Percentiles rank a stretch among this genome's conserved stretches.
Evolutionary conservation across 202 grass and related monocot species (phyloP).

Genomic region (Zizania palustris): DNA sequence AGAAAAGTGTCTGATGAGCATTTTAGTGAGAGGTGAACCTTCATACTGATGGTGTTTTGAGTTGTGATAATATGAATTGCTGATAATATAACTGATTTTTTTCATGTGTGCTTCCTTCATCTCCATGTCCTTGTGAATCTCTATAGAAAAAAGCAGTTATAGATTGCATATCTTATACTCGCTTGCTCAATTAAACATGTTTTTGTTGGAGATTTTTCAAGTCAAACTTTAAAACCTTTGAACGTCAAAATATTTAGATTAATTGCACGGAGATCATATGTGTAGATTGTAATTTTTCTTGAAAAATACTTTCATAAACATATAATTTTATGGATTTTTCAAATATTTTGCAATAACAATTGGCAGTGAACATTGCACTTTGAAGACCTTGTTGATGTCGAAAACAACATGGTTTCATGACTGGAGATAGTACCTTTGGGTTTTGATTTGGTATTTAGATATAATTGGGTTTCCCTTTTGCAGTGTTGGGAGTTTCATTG

Average conservation of each 20-base stretch:
- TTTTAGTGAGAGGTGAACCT: slow-evolving; percentile 77
- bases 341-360: not conserved
- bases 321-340: not conserved
- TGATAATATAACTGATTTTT: not conserved
- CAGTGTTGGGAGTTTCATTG: slow-evolving; percentile 88
- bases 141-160: not conserved
- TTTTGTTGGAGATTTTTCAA: not conserved
- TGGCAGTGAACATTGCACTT: not conserved
- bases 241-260: not conserved
- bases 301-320: not conserved
- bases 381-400: not conserved
- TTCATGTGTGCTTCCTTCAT: not conserved
- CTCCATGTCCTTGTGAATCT: not conserved
- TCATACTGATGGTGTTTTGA: slow-evolving; percentile 45
- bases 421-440: not conserved
- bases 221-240: not conserved
- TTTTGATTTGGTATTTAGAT: not conserved
- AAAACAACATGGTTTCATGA: not conserved
- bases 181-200: not conserved
- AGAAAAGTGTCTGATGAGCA: slow-evolving; percentile 66
- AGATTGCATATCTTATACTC: not conserved
- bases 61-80: not conserved
- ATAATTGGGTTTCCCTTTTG: slow-evolving; percentile 46
- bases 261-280: not conserved
- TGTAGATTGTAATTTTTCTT: too few relatives aligned